These are phyloP conservation scores for Ogataea naganishii DNA, from an alignment of 805 yeast genomes.

Conservation along the genomic window DNA sequence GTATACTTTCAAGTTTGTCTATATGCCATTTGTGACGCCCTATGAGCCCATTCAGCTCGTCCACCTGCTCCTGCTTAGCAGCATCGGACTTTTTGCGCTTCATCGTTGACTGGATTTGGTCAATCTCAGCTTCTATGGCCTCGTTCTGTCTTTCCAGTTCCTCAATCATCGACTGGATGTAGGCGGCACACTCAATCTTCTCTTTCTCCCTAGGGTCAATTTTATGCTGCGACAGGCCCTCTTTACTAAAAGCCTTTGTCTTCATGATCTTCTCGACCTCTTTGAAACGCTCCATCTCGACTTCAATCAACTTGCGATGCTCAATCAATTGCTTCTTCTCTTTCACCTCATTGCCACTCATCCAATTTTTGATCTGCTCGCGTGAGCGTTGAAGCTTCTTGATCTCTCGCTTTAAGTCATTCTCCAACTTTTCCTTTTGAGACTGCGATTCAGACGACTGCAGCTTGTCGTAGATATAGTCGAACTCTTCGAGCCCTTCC, in stretches of 20 bases:
- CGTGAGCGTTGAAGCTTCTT: constrained; percentile 88
- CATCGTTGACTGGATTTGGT: constrained; percentile 37
- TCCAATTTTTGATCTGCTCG: constrained; percentile 94
- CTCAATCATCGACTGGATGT: constrained; percentile 63
- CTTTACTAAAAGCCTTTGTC: constrained; percentile 89
- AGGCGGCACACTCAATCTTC: constrained; percentile 63
- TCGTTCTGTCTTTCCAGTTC: constrained; percentile 80
- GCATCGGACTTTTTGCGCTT: constrained; percentile 48
- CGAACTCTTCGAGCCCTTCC: constrained; percentile 85
- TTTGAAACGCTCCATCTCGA: constrained; percentile 92
- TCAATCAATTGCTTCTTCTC: constrained; percentile 78
- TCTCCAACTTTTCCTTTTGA: constrained; percentile 88
- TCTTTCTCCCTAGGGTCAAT: constrained; percentile 77
- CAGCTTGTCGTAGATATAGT: constrained; percentile 77
- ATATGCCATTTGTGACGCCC: constrained; percentile 78
- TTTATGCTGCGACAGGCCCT: constrained; percentile 68
- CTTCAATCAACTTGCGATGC: constrained; percentile 58
- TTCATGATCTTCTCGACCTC: constrained; percentile 89
- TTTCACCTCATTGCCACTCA: constrained; percentile 83
- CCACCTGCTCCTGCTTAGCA: constrained; percentile 46
- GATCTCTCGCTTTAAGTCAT: constrained; percentile 88
- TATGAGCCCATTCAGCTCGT: constrained; percentile 51
- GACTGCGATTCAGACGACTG: constrained; percentile 73
- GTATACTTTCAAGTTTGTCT: constrained; percentile 65
- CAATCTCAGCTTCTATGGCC: constrained; percentile 64